A percentile compares a stretch with the other conserved stretches of the same genome.
These are phyloP conservation scores for Nicotiana tabacum DNA, from an alignment of 257 asterid species.

Conservation along the genomic window DNA sequence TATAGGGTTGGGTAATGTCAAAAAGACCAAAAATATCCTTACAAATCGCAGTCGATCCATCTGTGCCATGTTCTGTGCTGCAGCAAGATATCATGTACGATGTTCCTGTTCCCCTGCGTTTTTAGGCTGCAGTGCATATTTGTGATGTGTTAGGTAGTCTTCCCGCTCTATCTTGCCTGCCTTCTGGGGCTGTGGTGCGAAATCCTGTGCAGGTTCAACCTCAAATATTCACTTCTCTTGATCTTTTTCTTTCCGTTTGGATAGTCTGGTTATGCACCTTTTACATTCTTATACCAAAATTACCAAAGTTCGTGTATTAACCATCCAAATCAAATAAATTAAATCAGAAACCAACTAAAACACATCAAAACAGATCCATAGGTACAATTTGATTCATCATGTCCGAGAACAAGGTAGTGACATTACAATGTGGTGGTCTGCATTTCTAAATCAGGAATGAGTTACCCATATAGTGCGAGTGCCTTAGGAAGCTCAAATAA, in stretches of 20 bases:
- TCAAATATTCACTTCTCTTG: background rate
- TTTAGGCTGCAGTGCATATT: background rate
- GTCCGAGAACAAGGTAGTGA: background rate
- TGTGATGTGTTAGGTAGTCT: background rate
- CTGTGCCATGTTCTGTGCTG: background rate
- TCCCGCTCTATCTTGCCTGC: background rate
- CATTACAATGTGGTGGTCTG: background rate
- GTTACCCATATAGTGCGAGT: background rate
- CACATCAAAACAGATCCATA: background rate
- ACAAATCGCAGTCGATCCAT: too few relatives aligned
- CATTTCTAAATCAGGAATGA: background rate
- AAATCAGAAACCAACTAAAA: background rate
- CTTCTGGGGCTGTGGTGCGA: background rate
- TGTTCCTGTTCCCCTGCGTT: background rate
- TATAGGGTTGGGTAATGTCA: background rate
- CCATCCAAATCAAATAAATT: background rate
- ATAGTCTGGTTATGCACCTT: background rate
- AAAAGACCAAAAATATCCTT: background rate
- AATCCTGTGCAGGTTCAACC: background rate
- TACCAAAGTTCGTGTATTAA: background rate
- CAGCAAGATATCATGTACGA: background rate
- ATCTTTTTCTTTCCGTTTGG: background rate
- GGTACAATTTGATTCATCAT: background rate
- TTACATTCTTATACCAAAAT: background rate
- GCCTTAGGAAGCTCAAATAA: background rate